These are phyloP conservation scores for Saksenaea vasiformis DNA, from an alignment of 371 early-diverging fungal species.

Conservation along the genomic window DNA sequence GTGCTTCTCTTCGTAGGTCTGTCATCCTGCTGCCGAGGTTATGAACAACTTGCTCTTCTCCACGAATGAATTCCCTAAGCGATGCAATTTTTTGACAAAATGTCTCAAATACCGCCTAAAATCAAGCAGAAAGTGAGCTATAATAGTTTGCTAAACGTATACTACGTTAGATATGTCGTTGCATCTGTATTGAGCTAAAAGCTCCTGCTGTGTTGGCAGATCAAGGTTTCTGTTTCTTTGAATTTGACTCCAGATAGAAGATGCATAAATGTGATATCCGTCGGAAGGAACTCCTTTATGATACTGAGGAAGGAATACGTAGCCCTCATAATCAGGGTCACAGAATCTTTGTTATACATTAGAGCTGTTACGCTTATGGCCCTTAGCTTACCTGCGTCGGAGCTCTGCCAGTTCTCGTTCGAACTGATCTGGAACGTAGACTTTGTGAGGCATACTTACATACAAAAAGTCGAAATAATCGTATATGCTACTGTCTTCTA, in stretches of 20 bases:
- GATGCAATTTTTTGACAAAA: conserved; percentile 66
- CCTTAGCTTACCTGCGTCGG: conserved; percentile 61
- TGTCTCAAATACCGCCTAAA: conserved; percentile 65
- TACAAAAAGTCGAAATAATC: conserved; percentile 95
- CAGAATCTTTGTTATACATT: conserved; percentile 57
- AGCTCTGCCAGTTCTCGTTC: conserved; percentile 70
- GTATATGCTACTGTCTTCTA: conserved; percentile 73
- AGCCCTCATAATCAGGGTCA: conserved; percentile 67
- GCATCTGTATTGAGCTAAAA: conserved; percentile 97
- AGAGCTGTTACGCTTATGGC: not conserved
- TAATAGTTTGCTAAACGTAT: not conserved
- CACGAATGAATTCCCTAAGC: conserved; percentile 66
- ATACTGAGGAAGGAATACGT: conserved; percentile 85
- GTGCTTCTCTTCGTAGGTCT: conserved; percentile 56
- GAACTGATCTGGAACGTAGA: conserved; percentile 83
- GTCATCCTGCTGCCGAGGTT: conserved; percentile 74
- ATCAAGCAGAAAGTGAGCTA: not conserved
- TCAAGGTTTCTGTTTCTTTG: conserved; percentile 93
- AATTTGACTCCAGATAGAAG: conserved; percentile 93
- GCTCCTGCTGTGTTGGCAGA: conserved; percentile 96
- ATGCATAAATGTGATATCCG: conserved; percentile 89
- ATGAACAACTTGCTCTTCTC: conserved; percentile 76
- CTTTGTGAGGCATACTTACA: conserved; percentile 91
- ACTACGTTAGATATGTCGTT: conserved; percentile 91
- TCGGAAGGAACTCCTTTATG: conserved; percentile 95